Base-by-base conservation (phyloP, 345 rosid genomes). In the Syzygium aromaticum region DNA sequence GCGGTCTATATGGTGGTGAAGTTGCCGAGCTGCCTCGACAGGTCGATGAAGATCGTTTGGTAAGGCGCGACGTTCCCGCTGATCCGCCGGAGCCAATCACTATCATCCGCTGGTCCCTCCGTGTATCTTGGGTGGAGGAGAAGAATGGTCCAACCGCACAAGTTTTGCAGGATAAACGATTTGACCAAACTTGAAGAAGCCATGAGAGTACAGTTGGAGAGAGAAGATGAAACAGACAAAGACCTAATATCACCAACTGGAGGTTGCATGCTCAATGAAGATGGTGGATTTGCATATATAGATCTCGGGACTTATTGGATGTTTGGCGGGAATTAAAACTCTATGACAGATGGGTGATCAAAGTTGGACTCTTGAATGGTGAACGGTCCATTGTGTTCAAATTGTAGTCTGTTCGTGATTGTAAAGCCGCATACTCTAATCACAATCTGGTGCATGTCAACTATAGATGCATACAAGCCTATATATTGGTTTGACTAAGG, bases 1-100 rank as follows among this genome's bases (percentile, higher is more conserved):
- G 98, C 96, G 2, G 93, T 85, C 88, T 97, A 96, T 73, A 95
- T 88, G 13, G 86, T 93, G 46, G 94, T 85, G 87, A 94, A 95
- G 84, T 92, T 88, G 28, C 95, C 97, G 1, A 16, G 9, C 87
- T 86, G 77, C 13, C 95, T 94, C 0, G 93, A 88, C 51, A 90
- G 88, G 87, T 94, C 95, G 40, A 95, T 95, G 19, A 88, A 73
- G n/a, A 88, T 51, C 21, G 84, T 73, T 22, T 7, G 33, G 8
- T 52, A n/a, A 28, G 87, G 84, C 25, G 33, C 33, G 33, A n/a
- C 4, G 8, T 61, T 27, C 73, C 33, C 8, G 8, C 33, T 61
- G 30, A 61, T 61, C 73, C 4, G 17, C 73, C 8, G 33, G 8
- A 61, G 67, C 67, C 67, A 61, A 61, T 12, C 67, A 12, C 67